Conservation (phyloP, 306 rosid species). For the Oxytropis ochrocephala region DNA sequence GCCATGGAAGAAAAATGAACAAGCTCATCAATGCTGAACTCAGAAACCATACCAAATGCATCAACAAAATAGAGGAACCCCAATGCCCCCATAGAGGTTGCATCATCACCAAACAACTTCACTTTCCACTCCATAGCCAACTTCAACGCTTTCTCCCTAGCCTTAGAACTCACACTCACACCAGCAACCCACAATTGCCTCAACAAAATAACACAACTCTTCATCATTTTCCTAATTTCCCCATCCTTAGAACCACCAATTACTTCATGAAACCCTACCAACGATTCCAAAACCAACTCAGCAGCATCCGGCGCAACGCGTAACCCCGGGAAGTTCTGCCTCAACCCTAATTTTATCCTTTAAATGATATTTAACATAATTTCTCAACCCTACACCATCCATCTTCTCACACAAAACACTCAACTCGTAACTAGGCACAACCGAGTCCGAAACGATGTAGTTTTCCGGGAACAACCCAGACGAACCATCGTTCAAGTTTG, state of each 20-base stretch:
- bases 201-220: constrained; percentile 49
- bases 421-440: constrained; percentile 37
- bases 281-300: constrained; percentile 46
- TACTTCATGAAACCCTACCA: constrained; percentile 43
- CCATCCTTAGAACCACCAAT: constrained; percentile 1
- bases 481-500: neutral
- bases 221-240: constrained; percentile 33
- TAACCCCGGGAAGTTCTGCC: constrained; percentile 45
- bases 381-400: constrained; percentile 64
- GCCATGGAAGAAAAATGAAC: constrained; percentile 32
- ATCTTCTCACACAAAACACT: constrained; percentile 42
- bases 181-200: constrained; percentile 36
- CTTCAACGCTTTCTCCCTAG: constrained; percentile 44
- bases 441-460: neutral
- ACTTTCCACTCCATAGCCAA: constrained; percentile 50
- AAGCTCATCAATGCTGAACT: constrained; percentile 48
- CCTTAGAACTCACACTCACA: constrained; percentile 31
- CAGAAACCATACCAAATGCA: constrained; percentile 47
- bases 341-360: constrained; percentile 29
- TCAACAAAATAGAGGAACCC: constrained; percentile 58
- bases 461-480: neutral
- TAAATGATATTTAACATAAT: constrained; percentile 25
- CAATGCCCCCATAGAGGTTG: constrained; percentile 33
- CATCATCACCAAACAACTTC: constrained; percentile 25
- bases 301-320: constrained; percentile 43